These are phyloP conservation scores for Nidula niveotomentosa DNA, from an alignment of 1,284 basidiomycete species.

Conservation along the genomic window DNA sequence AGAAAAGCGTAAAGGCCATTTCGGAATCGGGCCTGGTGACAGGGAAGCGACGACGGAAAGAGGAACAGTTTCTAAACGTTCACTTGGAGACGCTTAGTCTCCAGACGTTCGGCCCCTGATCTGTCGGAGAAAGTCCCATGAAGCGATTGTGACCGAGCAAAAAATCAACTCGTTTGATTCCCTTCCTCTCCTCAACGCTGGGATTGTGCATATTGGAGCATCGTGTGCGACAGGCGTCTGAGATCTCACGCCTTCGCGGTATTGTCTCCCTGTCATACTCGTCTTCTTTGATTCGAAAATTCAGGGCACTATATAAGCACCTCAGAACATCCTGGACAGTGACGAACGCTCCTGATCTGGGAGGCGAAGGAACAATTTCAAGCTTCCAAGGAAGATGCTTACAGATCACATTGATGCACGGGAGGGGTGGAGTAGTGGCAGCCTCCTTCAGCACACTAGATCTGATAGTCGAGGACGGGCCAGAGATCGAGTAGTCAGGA, in stretches of 20 bases:
- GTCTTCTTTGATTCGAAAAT: conserved; percentile 19
- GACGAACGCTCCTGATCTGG: conserved; percentile 12
- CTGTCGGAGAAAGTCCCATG: conserved; percentile 24
- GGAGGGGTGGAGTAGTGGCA: no score
- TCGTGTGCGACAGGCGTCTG: conserved; percentile 20
- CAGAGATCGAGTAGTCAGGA: no score
- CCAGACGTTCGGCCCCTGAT: conserved; percentile 22
- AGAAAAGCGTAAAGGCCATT: no score
- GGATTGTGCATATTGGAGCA: conserved; percentile 14
- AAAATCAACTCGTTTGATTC: conserved; percentile 28
- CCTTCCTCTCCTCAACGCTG: conserved; percentile 19
- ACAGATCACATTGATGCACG: no score
- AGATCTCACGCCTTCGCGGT: conserved; percentile 15
- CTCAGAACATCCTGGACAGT: conserved; percentile 29
- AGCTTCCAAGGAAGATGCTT: no score
- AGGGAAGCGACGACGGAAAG: no score
- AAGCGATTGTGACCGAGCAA: conserved; percentile 24
- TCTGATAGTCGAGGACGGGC: no score
- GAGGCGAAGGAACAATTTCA: no score
- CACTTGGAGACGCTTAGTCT: conserved; percentile 21
- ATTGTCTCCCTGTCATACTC: conserved; percentile 21
- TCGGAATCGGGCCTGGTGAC: no score
- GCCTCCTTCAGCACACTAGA: no score
- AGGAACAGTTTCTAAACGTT: neutral
- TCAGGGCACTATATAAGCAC: conserved; percentile 21